Base-by-base conservation (phyloP, 2,329 filamentous ascomycete species). In the Biscogniauxia mediterranea region DNA sequence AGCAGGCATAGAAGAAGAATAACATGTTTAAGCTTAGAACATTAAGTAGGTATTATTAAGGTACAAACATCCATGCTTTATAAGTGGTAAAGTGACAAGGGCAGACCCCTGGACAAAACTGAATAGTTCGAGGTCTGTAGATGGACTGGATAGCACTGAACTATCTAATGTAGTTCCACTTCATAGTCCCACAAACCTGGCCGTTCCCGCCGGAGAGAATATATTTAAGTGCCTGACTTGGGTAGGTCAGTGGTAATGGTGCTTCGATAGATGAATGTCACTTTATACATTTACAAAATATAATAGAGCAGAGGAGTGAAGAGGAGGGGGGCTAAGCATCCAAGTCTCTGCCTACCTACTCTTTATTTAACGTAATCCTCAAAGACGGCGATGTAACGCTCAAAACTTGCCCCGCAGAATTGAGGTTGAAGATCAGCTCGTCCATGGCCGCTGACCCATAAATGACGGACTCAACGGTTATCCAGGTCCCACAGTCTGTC, bases 401-500 rank as follows among this genome's bases (percentile, higher is more conserved):
- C 11, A 59, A 52, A 20, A 70, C 70, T 20, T 64, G 66, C 4
- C 69, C 69, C n/a, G 42, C 42, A 3, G 66, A 55, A 42, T 71
- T 65, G 13, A 70, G 20, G 26, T 71, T 64, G 59, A 71, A 72
- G 15, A 72, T 69, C 19, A 72, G 53, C 51, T 71, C 70, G 17
- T 72, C 70, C 62, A 70, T 62, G 20, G 69, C 65, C 7, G 64
- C 66, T 1, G 68, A 68, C 13, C 65, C 69, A 25, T 72, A 72
- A 52, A 70, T 69, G 13, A 72, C 66, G 4, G 68, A 69, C 53
- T 70, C 70, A 21, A 72, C 62, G 11, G 68, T 65, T 20, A 71
- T 67, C 69, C 70, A 72, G 1, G 67, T 67, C 17, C 69, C 70
- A 52, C 70, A 72, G 23, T 71, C 69, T 5, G 62, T 77, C 68